Evolutionary conservation across 208 protist genomes (phyloP).

Genomic region (Acanthamoeba divionensis): DNA sequence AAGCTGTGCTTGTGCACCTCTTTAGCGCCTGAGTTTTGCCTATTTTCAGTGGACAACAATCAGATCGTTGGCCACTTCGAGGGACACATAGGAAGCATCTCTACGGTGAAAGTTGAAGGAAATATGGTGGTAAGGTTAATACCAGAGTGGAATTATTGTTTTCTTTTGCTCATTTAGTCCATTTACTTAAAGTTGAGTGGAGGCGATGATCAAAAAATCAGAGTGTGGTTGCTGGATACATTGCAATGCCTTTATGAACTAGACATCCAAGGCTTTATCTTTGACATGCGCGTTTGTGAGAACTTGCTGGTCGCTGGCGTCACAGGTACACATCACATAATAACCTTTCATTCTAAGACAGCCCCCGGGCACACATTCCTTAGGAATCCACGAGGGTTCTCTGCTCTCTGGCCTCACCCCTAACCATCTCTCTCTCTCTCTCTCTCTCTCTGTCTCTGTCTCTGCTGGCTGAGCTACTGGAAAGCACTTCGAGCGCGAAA

Average conservation of each 20-base stretch:
- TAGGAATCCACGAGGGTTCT: too few species aligned
- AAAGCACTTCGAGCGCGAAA: too few species aligned
- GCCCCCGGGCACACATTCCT: too few species aligned
- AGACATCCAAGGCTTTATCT: not conserved
- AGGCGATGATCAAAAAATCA: constrained; percentile 14
- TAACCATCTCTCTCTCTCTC: too few species aligned
- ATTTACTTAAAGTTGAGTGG: constrained; percentile 21
- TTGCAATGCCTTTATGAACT: not conserved
- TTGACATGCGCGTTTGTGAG: constrained; percentile 14
- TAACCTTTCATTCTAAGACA: too few species aligned
- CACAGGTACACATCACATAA: too few species aligned
- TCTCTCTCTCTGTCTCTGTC: too few species aligned
- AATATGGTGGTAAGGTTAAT: not conserved
- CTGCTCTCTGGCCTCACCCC: too few species aligned
- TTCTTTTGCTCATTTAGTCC: too few species aligned
- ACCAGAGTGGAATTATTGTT: too few species aligned
- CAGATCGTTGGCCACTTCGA: constrained; percentile 21
- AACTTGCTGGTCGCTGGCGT: constrained; percentile 29
- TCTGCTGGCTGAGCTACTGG: too few species aligned
- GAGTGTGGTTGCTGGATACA: not conserved
- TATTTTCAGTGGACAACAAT: not conserved
- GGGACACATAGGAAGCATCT: not conserved
- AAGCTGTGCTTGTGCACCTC: not conserved
- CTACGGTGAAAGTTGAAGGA: not conserved
- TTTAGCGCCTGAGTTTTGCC: not conserved